phyloP scores from a whole-genome alignment of 163 green algal species.

The Volvox carteri region DNA sequence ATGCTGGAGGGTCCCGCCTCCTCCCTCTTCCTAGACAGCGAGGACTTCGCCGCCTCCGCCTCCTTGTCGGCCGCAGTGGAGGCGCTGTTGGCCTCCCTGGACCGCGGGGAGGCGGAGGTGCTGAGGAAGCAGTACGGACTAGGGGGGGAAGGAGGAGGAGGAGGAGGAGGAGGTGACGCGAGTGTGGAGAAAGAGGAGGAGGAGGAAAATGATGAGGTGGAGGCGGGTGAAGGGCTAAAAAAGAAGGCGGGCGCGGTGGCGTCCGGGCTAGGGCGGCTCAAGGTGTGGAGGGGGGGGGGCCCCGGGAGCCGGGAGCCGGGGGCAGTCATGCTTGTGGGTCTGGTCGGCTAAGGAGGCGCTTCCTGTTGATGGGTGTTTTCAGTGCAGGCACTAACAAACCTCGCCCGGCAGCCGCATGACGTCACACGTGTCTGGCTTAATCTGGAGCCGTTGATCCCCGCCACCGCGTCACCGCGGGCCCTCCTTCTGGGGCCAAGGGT shows the following conservation, averaged over 20 bases:
- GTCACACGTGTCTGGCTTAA: too few species aligned
- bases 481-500: too few species aligned
- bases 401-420: too few species aligned
- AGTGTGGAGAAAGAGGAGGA: too few species aligned
- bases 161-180: not conserved
- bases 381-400: too few species aligned
- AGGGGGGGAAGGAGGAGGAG: not conserved
- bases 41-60: conserved; percentile 6
- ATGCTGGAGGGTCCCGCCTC: not conserved
- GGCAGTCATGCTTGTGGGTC: too few species aligned
- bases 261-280: not conserved
- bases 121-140: conserved; percentile 3
- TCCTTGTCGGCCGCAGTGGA: conserved; percentile 26
- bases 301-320: too few species aligned
- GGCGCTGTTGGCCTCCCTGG: conserved; percentile 11
- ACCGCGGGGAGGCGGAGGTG: not conserved
- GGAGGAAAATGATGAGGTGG: not conserved
- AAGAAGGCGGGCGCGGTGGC: not conserved
- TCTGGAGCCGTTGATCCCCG: too few species aligned
- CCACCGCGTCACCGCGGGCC: too few species aligned
- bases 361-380: not conserved
- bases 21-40: conserved; percentile 1
- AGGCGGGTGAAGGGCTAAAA: not conserved
- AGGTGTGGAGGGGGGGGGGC: not conserved
- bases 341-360: not conserved